These are phyloP conservation scores for Claviceps sorghi DNA, from an alignment of 2,329 filamentous ascomycete genomes.

Conservation along the genomic window DNA sequence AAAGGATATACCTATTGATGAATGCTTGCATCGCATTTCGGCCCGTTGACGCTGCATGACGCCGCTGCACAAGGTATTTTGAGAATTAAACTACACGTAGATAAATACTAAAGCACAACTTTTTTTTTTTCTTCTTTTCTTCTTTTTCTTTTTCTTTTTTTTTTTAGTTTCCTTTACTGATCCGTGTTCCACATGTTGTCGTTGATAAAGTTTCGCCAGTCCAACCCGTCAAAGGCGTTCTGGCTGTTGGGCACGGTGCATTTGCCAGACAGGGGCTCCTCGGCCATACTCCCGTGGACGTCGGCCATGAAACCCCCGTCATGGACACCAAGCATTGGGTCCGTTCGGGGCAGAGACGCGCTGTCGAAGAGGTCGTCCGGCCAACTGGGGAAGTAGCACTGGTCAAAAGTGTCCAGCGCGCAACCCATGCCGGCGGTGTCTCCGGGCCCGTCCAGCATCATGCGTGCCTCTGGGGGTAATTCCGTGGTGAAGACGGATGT, in stretches of 20 bases:
- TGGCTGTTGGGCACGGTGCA: neutral
- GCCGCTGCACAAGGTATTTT: too few species aligned
- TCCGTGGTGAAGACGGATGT: conserved; percentile 27
- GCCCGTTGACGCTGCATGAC: too few species aligned
- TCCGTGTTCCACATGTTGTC: conserved; percentile 19
- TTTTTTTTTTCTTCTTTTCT: too few species aligned
- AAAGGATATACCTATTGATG: too few species aligned
- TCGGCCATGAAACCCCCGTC: conserved; percentile 1
- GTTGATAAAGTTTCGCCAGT: conserved; percentile 19
- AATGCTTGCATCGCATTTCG: too few species aligned
- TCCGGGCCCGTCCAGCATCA: conserved; percentile 21
- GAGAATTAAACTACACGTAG: too few species aligned
- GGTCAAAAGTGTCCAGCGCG: conserved; percentile 8
- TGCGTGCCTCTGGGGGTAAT: conserved; percentile 27
- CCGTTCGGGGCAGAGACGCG: conserved; percentile 1
- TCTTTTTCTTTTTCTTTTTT: too few species aligned
- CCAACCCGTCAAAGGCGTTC: conserved; percentile 9
- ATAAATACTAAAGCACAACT: too few species aligned
- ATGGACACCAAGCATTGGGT: neutral
- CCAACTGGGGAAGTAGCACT: neutral
- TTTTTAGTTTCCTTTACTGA: conserved; percentile 9
- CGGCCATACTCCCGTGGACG: neutral
- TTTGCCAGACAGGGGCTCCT: conserved; percentile 1
- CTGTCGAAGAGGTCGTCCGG: neutral
- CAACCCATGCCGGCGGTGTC: conserved; percentile 14